Base-by-base conservation (phyloP, 371 early-diverging fungal species). In the Lichtheimia hyalospora region DNA sequence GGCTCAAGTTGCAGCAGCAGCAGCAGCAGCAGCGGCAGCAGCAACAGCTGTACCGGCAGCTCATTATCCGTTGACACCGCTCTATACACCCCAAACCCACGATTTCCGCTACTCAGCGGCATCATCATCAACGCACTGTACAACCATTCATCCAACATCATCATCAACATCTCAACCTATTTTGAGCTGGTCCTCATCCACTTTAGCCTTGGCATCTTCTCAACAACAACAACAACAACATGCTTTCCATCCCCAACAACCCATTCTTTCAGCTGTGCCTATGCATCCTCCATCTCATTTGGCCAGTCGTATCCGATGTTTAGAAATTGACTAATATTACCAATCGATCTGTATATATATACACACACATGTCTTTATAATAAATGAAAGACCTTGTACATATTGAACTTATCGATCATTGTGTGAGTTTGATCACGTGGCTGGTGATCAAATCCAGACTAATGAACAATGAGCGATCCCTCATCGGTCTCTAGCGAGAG, bases 151-250 rank as follows among this genome's bases (percentile, higher is more conserved):
- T 4, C 52, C 16, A 53, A 18, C 52, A 58, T 24, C 58, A 24
- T 43, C 44, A 42, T 41, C 56, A 27, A 44, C 42, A 5, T 20
- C 52, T 52, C 71, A 65, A 55, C 76, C 76, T 2, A 73, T 75
- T 51, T 52, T 75, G 65, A 75, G 76, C 69, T 75, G 75, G 75
- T 75, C 75, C 58, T 74, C 74, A 62, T 74, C 74, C 3, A 41
- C 62, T 21, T 62, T 62, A 7, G 50, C 65, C 55, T 18, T 68
- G 54, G 42, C 54, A 41, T 58, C 62, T 20, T 61, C 58, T 24
- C 53, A 48, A 41, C 66, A 56, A 24, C 54, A 42, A 60, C 60
- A n/a, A 23, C 53, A 53, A 39, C 50, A 53, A 10, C 60, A 44
- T 48, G 52, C 51, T 41, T 57, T 46, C 15, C 43, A 43, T 18